Conservation (phyloP, 2,329 filamentous ascomycete species). For the Lasiodiplodia sp. region DNA sequence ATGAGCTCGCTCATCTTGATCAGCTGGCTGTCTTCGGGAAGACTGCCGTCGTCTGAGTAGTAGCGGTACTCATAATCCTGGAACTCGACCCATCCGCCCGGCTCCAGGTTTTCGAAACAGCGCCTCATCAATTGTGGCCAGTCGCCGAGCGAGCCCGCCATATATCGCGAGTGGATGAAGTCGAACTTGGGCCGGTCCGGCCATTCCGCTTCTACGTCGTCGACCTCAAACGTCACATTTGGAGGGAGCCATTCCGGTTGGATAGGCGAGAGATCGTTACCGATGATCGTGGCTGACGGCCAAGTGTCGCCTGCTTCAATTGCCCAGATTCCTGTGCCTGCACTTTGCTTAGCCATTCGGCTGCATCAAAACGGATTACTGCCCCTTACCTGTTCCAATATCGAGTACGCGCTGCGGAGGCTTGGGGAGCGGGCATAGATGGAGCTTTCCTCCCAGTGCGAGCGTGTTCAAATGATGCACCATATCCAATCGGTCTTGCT, state of each 20-base stretch:
- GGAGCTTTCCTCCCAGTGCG: constrained; percentile 29
- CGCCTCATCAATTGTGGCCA: constrained; percentile 58
- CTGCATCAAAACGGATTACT: background rate
- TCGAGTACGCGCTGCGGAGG: constrained; percentile 34
- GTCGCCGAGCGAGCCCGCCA: constrained; percentile 61
- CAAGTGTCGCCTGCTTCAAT: constrained; percentile 43
- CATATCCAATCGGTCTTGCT: constrained; percentile 30
- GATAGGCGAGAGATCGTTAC: constrained; percentile 57
- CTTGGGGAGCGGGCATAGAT: constrained; percentile 32
- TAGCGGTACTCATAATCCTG: constrained; percentile 35
- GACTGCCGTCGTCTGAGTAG: constrained; percentile 34
- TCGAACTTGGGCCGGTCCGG: constrained; percentile 61
- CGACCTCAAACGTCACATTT: constrained; percentile 69
- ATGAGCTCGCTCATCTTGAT: background rate
- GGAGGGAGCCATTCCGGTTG: constrained; percentile 62
- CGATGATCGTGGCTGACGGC: constrained; percentile 41
- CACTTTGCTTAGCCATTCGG: background rate
- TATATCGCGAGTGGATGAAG: constrained; percentile 61
- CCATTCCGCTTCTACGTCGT: constrained; percentile 68
- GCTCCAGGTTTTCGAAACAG: constrained; percentile 64
- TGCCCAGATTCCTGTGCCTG: constrained; percentile 30
- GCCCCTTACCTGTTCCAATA: constrained; percentile 11
- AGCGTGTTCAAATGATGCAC: constrained; percentile 22
- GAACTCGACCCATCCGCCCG: constrained; percentile 35
- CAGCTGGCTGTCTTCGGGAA: constrained; percentile 30